Conservation (phyloP, 768 basidiomycete species). For the Phlebiopsis gigantea region DNA sequence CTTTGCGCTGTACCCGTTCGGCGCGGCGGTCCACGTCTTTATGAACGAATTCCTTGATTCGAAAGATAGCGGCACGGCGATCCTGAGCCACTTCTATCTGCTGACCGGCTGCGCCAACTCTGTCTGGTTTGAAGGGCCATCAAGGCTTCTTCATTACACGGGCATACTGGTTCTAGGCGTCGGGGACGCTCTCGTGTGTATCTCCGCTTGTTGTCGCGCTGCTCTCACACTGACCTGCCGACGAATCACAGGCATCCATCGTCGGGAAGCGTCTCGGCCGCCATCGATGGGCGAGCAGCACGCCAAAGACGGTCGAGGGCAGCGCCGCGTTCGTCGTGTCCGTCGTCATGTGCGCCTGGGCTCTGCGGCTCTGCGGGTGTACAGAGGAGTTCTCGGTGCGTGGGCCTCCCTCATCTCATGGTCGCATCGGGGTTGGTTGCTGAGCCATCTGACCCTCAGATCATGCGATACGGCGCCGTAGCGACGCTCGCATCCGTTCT, state of each 20-base stretch:
- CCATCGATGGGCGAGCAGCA: conserved; percentile 78
- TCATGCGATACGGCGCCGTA: conserved; percentile 57
- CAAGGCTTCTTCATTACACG: conserved; percentile 61
- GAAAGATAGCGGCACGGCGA: conserved; percentile 92
- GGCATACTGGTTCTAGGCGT: conserved; percentile 87
- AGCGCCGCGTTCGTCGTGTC: conserved; percentile 76
- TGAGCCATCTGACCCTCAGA: conserved; percentile 36
- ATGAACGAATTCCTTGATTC: conserved; percentile 96
- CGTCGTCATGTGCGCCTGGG: conserved; percentile 62
- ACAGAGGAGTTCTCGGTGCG: conserved; percentile 76
- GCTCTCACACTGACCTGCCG: background rate
- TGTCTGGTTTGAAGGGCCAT: conserved; percentile 89
- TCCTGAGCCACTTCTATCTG: conserved; percentile 95
- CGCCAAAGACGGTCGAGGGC: conserved; percentile 89
- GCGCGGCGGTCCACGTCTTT: conserved; percentile 89
- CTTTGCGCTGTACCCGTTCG: conserved; percentile 96
- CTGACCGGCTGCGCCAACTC: conserved; percentile 92
- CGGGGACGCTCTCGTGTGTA: conserved; percentile 85
- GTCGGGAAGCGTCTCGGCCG: conserved; percentile 82
- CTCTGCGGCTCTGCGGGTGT: conserved; percentile 64
- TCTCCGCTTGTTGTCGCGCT: background rate
- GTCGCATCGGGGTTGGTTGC: background rate
- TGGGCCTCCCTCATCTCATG: conserved; percentile 13
- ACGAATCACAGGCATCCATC: conserved; percentile 90
- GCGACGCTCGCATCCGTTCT: conserved; percentile 64